These are phyloP conservation scores for Polychaeton citri DNA, from an alignment of 2,329 filamentous ascomycete species.

Conservation along the genomic window DNA sequence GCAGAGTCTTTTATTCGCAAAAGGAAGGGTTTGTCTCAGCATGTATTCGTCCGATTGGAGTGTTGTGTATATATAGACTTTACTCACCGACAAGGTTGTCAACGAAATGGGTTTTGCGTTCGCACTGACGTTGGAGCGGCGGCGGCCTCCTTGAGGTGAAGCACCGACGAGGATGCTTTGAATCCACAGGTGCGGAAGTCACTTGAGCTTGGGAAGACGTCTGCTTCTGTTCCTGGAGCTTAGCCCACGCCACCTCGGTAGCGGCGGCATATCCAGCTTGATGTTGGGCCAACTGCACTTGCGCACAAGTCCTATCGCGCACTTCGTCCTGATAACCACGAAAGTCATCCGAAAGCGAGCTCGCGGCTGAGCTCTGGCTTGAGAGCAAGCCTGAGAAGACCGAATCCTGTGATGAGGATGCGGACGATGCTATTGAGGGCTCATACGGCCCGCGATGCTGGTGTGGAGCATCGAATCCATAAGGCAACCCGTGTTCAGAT, in stretches of 20 bases:
- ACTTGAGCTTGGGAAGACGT: slow-evolving; percentile 20
- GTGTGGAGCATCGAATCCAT: neutral
- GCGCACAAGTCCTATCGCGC: slow-evolving; percentile 12
- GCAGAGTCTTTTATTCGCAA: slow-evolving; percentile 81
- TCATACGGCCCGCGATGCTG: slow-evolving; percentile 43
- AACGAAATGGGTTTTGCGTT: slow-evolving; percentile 90
- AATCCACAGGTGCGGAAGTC: slow-evolving; percentile 44
- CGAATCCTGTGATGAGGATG: slow-evolving; percentile 63
- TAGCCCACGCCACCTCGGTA: no score
- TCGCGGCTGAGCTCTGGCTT: slow-evolving; percentile 37
- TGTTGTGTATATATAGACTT: slow-evolving; percentile 8
- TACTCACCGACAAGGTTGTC: slow-evolving; percentile 93
- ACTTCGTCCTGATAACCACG: slow-evolving; percentile 28
- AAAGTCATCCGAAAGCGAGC: slow-evolving; percentile 46
- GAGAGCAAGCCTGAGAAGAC: slow-evolving; percentile 56
- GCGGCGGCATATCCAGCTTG: no score
- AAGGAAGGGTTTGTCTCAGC: slow-evolving; percentile 10
- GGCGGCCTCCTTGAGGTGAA: slow-evolving; percentile 51
- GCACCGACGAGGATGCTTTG: slow-evolving; percentile 47
- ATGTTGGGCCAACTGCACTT: no score
- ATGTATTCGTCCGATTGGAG: slow-evolving; percentile 18
- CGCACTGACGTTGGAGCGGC: slow-evolving; percentile 67
- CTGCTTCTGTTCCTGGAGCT: slow-evolving; percentile 2
- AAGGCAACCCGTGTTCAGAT: neutral
- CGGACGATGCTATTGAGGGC: slow-evolving; percentile 58